phyloP scores from a whole-genome alignment of 2,329 filamentous ascomycete species.

The Arthroderma sp. region DNA sequence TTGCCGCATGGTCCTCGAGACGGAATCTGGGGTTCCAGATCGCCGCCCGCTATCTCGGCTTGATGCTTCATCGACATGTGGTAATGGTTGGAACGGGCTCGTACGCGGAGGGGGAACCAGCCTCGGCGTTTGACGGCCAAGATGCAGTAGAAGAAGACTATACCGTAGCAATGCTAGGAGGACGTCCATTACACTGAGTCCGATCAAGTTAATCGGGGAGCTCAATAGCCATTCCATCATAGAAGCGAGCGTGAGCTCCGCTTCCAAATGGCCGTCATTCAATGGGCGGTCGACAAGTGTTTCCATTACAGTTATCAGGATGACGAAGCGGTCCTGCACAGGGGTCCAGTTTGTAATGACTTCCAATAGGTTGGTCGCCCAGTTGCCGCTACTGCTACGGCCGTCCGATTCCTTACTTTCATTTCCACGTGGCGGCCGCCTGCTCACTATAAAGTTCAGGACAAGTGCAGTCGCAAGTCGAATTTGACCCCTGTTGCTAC shows the following conservation, averaged over 20 bases:
- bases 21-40: neutral
- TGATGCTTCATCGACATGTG: conserved; percentile 2
- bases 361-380: conserved; percentile 72
- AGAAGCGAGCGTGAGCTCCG: conserved; percentile 61
- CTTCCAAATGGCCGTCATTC: conserved; percentile 55
- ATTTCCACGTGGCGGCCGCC: conserved; percentile 40
- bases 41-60: neutral
- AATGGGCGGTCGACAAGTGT: conserved; percentile 55
- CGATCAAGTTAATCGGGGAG: conserved; percentile 86
- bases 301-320: conserved; percentile 71
- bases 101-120: neutral
- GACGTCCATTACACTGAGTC: conserved; percentile 91
- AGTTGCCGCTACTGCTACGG: conserved; percentile 44
- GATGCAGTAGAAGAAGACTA: conserved; percentile 62
- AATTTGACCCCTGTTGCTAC: conserved; percentile 68
- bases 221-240: conserved; percentile 72
- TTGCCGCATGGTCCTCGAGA: conserved; percentile 35
- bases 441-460: conserved; percentile 54
- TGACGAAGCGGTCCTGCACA: conserved; percentile 86
- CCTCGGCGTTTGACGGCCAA: conserved; percentile 26
- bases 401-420: conserved; percentile 27
- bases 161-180: conserved; percentile 74
- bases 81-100: conserved; percentile 1
- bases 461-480: conserved; percentile 61
- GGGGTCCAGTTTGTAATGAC: conserved; percentile 76